Base-by-base conservation (phyloP, 2,329 filamentous ascomycete genomes). In the Diaporthe eres region DNA sequence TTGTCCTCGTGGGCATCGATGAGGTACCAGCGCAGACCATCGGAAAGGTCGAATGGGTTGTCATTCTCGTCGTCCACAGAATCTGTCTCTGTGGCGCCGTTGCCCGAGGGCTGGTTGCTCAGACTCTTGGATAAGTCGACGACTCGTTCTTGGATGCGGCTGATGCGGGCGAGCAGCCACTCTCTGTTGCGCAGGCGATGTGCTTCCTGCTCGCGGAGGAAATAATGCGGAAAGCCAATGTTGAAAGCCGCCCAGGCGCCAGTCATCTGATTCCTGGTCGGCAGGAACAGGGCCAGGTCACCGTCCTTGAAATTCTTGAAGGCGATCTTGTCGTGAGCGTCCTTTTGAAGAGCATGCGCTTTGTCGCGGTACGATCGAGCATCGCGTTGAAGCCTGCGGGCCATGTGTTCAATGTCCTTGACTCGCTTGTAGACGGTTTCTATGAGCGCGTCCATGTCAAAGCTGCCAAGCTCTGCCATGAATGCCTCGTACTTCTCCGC, bases 181-280 rank as follows among this genome's bases (percentile, higher is more conserved):
- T 99, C 97, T 49, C 96, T 91, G 65, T 92, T 93, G 42, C 93
- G 92, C 8, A 99, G 87, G 77, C 95, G 93, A 84, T 99, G 97
- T 1, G 90, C 90, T 80, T 98, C 96, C 82, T 97, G 94, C 84
- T 99, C 97, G 49, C 95, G 94, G 3, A 99, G 89, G 86, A 99
- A 99, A 86, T 97, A 98, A 83, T 99, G 97, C 12, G 97, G 97
- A 76, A 96, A 98, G 1, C 96, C 96, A 44, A 99, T 94, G 81
- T 99, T 99, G 89, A 99, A 99, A 0, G 97, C 97, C 7, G 97
- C 97, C 97, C 97, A 99, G 0, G 97, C 96, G 22, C 96, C 94
- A 6, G 95, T 97, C 51, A 94, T 94, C 84, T 98, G 96, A 82
- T 98, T 98, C 49, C 96, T 90, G 0, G 97, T 99, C 0, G 97